A percentile compares a stretch with the other conserved stretches of the same genome.
Evolutionary conservation across 1,284 basidiomycete species (phyloP).

Genomic region (Cryptococcus hybrid): DNA sequence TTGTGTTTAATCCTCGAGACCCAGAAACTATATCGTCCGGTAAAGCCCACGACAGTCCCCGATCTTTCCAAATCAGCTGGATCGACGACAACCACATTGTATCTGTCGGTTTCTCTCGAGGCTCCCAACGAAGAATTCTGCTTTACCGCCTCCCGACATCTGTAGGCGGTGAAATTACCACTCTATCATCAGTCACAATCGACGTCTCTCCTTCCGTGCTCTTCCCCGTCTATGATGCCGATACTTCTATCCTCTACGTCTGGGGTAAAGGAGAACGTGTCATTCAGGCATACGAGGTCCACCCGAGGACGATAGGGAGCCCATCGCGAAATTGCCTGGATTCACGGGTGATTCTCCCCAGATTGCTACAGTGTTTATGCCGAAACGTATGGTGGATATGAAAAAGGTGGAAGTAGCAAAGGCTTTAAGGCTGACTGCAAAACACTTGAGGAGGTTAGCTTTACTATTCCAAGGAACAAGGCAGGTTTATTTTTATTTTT

Average conservation of each 20-base stretch:
- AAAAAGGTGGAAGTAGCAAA: conserved; percentile 50
- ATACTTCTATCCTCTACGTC: conserved; percentile 51
- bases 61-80: conserved; percentile 52
- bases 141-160: conserved; percentile 36
- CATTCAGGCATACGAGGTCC: conserved; percentile 50
- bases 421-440: conserved; percentile 46
- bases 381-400: conserved; percentile 50
- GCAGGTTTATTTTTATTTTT: conserved; percentile 13
- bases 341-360: conserved; percentile 49
- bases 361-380: conserved; percentile 48
- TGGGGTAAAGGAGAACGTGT: conserved; percentile 54
- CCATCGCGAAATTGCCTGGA: conserved; percentile 43
- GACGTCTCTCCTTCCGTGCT: conserved; percentile 54
- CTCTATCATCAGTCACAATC: conserved; percentile 37
- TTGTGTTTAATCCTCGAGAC: conserved; percentile 49
- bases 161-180: conserved; percentile 16
- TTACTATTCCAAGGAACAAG: conserved; percentile 51
- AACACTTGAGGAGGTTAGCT: conserved; percentile 51
- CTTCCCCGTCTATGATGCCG: conserved; percentile 52
- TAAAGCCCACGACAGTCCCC: conserved; percentile 47
- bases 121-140: conserved; percentile 51
- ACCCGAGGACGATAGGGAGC: conserved; percentile 24
- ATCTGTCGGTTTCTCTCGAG: conserved; percentile 50
- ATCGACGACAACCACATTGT: conserved; percentile 45
- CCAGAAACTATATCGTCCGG: conserved; percentile 18